These are phyloP conservation scores for Fagus sylvatica DNA, from an alignment of 306 rosid genomes.

Conservation along the genomic window DNA sequence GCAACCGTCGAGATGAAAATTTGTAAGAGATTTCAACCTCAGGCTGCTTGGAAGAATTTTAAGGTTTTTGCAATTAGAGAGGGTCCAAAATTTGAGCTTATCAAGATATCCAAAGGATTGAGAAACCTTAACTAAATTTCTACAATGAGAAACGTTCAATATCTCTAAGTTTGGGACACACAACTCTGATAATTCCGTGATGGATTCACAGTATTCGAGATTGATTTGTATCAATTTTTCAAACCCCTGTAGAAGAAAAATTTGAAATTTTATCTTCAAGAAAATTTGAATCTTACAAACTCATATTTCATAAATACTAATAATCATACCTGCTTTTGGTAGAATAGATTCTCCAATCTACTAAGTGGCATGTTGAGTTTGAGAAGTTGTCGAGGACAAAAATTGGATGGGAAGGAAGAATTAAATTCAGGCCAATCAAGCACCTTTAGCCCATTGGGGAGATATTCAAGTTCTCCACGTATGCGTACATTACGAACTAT, in stretches of 20 bases:
- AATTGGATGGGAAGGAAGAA: too few species aligned
- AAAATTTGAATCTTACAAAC: background rate
- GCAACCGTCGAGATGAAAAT: slow-evolving; percentile 30
- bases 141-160: slow-evolving; percentile 26
- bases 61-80: slow-evolving; percentile 27
- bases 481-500: slow-evolving; percentile 23
- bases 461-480: slow-evolving; percentile 14
- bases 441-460: slow-evolving; percentile 27
- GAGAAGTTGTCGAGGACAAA: slow-evolving; percentile 28
- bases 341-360: slow-evolving; percentile 24
- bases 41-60: slow-evolving; percentile 22
- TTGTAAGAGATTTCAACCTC: slow-evolving; percentile 23
- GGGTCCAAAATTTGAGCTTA: slow-evolving; percentile 25
- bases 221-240: slow-evolving; percentile 23
- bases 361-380: slow-evolving; percentile 28
- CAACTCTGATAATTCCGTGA: slow-evolving; percentile 26
- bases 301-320: background rate
- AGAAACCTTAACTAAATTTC: slow-evolving; percentile 26
- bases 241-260: background rate
- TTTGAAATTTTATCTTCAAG: background rate
- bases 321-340: slow-evolving; percentile 27
- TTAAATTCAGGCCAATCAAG: slow-evolving; percentile 39
- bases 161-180: too few species aligned
- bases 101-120: slow-evolving; percentile 29
- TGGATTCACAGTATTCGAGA: slow-evolving; percentile 16